These are phyloP conservation scores for Knoxdaviesia proteae DNA, from an alignment of 2,329 filamentous ascomycete species.

Conservation along the genomic window DNA sequence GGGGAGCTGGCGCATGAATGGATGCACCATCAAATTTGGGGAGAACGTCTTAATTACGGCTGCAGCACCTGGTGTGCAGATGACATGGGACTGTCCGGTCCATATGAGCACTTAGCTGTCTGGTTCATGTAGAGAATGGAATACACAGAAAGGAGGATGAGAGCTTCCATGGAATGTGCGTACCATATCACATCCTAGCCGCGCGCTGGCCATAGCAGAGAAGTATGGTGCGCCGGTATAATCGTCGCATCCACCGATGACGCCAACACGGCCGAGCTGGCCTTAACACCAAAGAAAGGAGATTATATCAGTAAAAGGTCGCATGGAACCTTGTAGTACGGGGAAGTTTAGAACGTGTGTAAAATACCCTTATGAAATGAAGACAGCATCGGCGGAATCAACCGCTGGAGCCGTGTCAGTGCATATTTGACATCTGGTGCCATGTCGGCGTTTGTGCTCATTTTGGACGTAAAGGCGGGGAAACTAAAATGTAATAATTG, in stretches of 20 bases:
- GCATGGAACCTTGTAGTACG: not conserved
- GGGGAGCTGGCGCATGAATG: conserved; percentile 63
- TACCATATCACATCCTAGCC: conserved; percentile 80
- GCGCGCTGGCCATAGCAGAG: conserved; percentile 87
- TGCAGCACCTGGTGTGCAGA: conserved; percentile 76
- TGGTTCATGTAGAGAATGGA: not conserved
- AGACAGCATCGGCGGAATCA: conserved; percentile 87
- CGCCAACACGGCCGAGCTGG: conserved; percentile 75
- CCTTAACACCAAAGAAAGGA: conserved; percentile 26
- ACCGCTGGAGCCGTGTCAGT: conserved; percentile 61
- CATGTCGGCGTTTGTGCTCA: conserved; percentile 22
- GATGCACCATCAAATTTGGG: conserved; percentile 96
- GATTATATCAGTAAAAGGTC: not conserved
- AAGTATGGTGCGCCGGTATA: conserved; percentile 97
- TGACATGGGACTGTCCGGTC: conserved; percentile 55
- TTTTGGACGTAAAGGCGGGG: no score
- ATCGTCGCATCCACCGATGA: conserved; percentile 87
- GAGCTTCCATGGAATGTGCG: conserved; percentile 5
- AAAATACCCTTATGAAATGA: conserved; percentile 79
- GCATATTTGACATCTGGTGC: conserved; percentile 53
- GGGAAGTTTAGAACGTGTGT: not conserved
- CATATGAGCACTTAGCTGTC: not conserved
- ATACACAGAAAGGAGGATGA: not conserved
- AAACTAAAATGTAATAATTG: no score
- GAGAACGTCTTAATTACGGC: conserved; percentile 94